Percentiles rank a stretch among this genome's conserved stretches.
These are phyloP conservation scores for Phialophora tarda DNA, from an alignment of 2,329 filamentous ascomycete genomes.

Conservation along the genomic window DNA sequence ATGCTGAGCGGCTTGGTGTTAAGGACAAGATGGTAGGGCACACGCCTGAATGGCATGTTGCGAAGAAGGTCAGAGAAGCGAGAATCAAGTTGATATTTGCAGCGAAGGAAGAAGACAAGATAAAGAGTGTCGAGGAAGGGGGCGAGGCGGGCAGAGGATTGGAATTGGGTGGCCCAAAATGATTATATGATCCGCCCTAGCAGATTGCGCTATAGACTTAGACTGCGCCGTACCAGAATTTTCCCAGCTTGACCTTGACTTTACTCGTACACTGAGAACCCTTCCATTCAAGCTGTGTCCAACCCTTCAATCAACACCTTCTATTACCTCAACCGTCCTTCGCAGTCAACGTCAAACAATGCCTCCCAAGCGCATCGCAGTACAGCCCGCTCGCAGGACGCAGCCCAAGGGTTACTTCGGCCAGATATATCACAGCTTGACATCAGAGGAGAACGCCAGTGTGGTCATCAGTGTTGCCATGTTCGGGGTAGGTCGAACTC, in stretches of 20 bases:
- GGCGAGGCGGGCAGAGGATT: background rate
- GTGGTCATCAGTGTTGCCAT: constrained; percentile 70
- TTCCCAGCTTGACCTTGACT: background rate
- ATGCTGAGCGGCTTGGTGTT: constrained; percentile 20
- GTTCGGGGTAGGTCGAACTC: constrained; percentile 65
- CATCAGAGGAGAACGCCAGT: constrained; percentile 70
- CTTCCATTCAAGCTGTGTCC: background rate
- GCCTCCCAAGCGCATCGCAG: constrained; percentile 66
- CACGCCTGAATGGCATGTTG: constrained; percentile 28
- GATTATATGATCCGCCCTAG: background rate
- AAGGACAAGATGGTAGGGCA: constrained; percentile 35
- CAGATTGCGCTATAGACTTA: background rate
- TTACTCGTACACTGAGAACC: too few species aligned
- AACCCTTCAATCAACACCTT: background rate
- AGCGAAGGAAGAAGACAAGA: constrained; percentile 3
- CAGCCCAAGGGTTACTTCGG: constrained; percentile 61
- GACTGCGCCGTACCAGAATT: constrained; percentile 4
- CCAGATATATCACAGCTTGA: constrained; percentile 66
- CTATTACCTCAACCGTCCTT: background rate
- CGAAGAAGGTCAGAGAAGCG: constrained; percentile 23
- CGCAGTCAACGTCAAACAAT: constrained; percentile 51
- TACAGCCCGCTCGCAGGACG: constrained; percentile 54
- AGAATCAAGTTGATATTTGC: constrained; percentile 16
- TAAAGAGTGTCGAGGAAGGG: background rate
- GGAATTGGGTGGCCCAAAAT: background rate